Percentiles rank a stretch among this genome's conserved stretches.
Evolutionary conservation across 306 rosid species (phyloP).

Genomic region (Dalbergia cultrata): DNA sequence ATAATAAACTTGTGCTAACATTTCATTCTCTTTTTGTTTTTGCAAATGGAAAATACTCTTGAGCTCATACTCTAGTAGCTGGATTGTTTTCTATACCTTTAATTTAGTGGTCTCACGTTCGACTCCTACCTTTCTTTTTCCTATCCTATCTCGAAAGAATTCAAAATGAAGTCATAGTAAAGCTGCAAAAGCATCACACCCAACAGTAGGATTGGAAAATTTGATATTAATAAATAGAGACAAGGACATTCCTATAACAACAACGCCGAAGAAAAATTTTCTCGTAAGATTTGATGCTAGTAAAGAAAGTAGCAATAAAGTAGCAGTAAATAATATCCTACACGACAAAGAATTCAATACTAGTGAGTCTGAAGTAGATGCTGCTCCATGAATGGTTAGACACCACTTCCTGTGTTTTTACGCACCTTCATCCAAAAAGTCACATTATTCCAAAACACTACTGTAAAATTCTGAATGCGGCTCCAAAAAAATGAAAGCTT

Average conservation of each 20-base stretch:
- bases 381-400: not conserved
- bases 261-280: not conserved
- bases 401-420: not conserved
- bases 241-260: conserved; percentile 3
- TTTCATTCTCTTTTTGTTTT: too few species aligned
- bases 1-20: too few species aligned
- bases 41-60: too few species aligned
- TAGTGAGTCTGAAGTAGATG: not conserved
- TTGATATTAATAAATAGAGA: not conserved
- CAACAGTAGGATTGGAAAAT: not conserved
- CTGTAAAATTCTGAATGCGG: not conserved
- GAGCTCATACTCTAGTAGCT: too few species aligned
- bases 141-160: too few species aligned
- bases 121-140: too few species aligned
- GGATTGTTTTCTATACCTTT: too few species aligned
- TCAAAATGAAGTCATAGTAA: not conserved
- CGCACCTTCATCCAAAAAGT: not conserved
- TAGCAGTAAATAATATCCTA: not conserved
- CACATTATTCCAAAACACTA: conserved; percentile 16
- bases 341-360: not conserved
- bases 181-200: not conserved
- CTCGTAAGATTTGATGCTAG: not conserved
- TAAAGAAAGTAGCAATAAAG: not conserved
- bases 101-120: too few species aligned
- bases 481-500: not conserved